A percentile compares a stretch with the other conserved stretches of the same genome.
phyloP scores from a whole-genome alignment of 805 yeast species.

The Cephaloascus fragrans region DNA sequence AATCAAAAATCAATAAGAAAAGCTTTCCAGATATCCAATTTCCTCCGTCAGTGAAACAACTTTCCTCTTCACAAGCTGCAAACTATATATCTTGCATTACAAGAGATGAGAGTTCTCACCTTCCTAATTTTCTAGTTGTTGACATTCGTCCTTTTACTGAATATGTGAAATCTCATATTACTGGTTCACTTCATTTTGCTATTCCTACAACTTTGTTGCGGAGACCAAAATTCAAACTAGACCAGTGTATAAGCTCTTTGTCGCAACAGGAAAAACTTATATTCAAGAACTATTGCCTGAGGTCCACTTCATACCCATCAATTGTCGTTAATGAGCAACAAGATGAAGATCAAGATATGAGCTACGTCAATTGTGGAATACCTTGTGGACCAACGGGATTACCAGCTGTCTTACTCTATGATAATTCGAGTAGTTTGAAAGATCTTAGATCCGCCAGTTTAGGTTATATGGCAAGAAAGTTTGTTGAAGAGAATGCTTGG shows the following conservation, averaged over 20 bases:
- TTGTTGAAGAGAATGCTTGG: slow-evolving; percentile 27
- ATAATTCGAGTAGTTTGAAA: slow-evolving; percentile 22
- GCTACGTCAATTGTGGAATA: slow-evolving; percentile 5
- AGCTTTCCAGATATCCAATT: neutral
- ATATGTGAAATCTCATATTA: slow-evolving; percentile 47
- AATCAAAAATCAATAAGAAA: neutral
- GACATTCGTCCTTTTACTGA: slow-evolving; percentile 82
- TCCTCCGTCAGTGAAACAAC: neutral
- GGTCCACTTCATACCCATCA: slow-evolving; percentile 5
- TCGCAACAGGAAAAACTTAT: slow-evolving; percentile 39
- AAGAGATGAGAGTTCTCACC: neutral
- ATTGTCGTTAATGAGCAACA: slow-evolving; percentile 24
- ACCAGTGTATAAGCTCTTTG: slow-evolving; percentile 51
- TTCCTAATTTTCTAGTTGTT: slow-evolving; percentile 28
- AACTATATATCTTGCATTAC: neutral
- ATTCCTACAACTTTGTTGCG: slow-evolving; percentile 83
- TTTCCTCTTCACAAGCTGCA: neutral
- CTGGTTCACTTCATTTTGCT: slow-evolving; percentile 63
- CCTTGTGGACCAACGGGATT: slow-evolving; percentile 16
- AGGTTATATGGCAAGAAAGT: slow-evolving; percentile 38
- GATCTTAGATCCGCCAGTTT: slow-evolving; percentile 24
- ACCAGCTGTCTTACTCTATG: slow-evolving; percentile 44
- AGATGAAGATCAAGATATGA: too few relatives aligned
- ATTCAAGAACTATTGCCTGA: slow-evolving; percentile 21
- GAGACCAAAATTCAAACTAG: slow-evolving; percentile 61